These are phyloP conservation scores for Dactylis glomerata DNA, from an alignment of 176 grass and related monocot genomes.

Conservation along the genomic window DNA sequence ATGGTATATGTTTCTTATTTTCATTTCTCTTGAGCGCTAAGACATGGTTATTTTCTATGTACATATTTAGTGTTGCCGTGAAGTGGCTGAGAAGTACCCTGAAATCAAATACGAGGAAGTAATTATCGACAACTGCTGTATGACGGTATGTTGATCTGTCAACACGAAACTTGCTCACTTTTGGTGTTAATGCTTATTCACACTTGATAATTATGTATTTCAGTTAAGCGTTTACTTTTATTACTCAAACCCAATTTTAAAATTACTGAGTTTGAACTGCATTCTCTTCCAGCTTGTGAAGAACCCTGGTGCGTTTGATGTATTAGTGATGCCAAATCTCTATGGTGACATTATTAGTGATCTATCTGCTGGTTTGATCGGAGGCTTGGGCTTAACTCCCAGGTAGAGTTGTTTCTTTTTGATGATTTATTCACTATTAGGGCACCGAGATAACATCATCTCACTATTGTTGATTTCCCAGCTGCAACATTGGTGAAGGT, in stretches of 20 bases:
- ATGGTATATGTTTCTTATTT: not conserved
- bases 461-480: constrained; percentile 32
- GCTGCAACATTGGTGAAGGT: constrained; percentile 98
- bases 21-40: not conserved
- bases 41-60: constrained; percentile 7
- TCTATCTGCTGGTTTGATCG: constrained; percentile 95
- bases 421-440: constrained; percentile 1
- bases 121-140: constrained; percentile 98
- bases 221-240: not conserved
- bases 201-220: not conserved
- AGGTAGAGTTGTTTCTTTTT: constrained; percentile 55
- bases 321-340: constrained; percentile 95
- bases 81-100: constrained; percentile 92
- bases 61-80: constrained; percentile 80
- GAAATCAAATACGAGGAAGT: constrained; percentile 93
- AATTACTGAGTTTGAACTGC: too few species aligned
- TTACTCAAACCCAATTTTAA: too few species aligned
- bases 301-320: constrained; percentile 88
- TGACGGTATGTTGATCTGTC: constrained; percentile 78
- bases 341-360: constrained; percentile 99
- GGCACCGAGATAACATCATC: not conserved
- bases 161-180: not conserved
- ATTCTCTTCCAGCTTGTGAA: constrained; percentile 71
- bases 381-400: constrained; percentile 88
- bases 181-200: not conserved